Evolutionary conservation across 176 grass and related monocot species (phyloP).

Genomic region (Oryza brachyantha): DNA sequence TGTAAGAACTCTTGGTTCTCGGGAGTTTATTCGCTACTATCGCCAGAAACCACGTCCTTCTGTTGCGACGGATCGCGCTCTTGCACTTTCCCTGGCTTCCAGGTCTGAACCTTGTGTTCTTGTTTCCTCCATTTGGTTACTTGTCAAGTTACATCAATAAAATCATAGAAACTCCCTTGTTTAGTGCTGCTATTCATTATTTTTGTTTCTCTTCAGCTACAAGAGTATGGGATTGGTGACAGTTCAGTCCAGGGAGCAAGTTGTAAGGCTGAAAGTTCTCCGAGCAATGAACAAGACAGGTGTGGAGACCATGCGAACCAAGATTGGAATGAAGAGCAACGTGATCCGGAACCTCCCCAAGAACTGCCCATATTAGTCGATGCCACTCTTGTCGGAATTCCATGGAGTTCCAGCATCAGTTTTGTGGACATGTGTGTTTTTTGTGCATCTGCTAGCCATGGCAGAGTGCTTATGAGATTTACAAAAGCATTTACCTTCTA

Average conservation of each 20-base stretch:
- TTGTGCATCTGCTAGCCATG: neutral
- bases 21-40: slow-evolving; percentile 86
- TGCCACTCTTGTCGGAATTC: neutral
- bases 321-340: slow-evolving; percentile 91
- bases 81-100: slow-evolving; percentile 72
- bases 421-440: neutral
- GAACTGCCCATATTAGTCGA: slow-evolving; percentile 70
- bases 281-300: slow-evolving; percentile 67
- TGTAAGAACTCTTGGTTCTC: slow-evolving; percentile 65
- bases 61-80: slow-evolving; percentile 51
- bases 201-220: slow-evolving; percentile 50
- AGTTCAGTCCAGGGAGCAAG: slow-evolving; percentile 77
- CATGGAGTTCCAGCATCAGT: neutral
- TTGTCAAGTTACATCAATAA: neutral
- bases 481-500: neutral
- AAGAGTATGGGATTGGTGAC: slow-evolving; percentile 87
- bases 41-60: slow-evolving; percentile 86
- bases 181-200: neutral
- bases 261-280: slow-evolving; percentile 85
- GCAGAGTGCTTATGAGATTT: neutral
- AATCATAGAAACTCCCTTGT: neutral
- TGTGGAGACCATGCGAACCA: slow-evolving; percentile 71
- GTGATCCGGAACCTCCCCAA: slow-evolving; percentile 93
- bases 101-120: slow-evolving; percentile 37
- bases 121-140: neutral